Evolutionary conservation across 108 stramenopile genomes (phyloP), one percentile per base, ranked within the genome.

Genomic region (Cyclotella cryptica): DNA sequence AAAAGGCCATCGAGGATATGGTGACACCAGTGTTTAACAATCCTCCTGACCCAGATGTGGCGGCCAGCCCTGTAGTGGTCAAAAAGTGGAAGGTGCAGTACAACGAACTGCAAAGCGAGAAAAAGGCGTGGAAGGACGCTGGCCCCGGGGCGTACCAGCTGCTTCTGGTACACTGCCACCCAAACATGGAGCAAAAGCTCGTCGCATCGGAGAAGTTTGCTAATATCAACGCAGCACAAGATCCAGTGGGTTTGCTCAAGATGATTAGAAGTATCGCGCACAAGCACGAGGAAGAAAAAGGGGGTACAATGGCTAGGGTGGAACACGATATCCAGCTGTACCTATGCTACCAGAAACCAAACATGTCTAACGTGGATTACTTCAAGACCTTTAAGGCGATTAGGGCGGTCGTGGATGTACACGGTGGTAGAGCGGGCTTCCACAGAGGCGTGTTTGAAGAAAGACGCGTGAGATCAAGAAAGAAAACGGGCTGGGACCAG

Each of bases 291-390:
- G 61, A 62, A 3, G 21, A 12, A n/a, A 55, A 55, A 22, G 21
- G 24, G 21, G 55, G 55, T n/a, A 55, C 55, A 12, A 55, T 55
- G 55, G 55, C 55, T 5, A 12, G n/a, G n/a, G n/a, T n/a, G n/a
- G 55, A 55, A 22, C 55, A 55, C 8, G 21, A 55, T 12, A 1
- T 24, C 3, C 2, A 24, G 1, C 24, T 12, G 2, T 26, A 22
- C 12, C 1, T 55, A 26, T 22, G 11, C 55, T 55, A 24, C 24
- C 55, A 55, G 22, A 24, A 24, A 2, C 21, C n/a, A 35, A 2
- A 35, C 6, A 6, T 35, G 35, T 6, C 35, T 24, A 55, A 21
- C 3, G 55, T 22, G 55, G 19, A 21, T 8, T 24, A 22, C 22
- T 12, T 4, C 21, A 22, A 55, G 12, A 22, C 12, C 1, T 26